Evolutionary conservation across 495 filamentous ascomycete genomes (phyloP).

Genomic region (Glarea lozoyensis): DNA sequence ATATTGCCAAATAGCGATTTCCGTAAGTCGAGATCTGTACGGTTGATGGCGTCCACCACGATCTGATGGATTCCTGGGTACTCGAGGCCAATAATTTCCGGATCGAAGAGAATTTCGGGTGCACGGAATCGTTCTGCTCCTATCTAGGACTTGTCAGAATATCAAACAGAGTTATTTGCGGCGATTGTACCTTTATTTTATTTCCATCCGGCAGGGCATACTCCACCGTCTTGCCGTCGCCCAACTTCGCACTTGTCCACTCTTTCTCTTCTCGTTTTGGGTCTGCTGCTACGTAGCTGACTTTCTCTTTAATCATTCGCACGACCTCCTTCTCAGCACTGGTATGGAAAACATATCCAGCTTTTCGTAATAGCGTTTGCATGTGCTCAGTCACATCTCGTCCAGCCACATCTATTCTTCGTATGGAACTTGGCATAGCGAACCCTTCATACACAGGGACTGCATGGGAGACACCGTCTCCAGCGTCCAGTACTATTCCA

Average conservation of each 20-base stretch:
- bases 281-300: conserved; percentile 84
- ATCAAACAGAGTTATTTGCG: neutral
- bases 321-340: conserved; percentile 98
- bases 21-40: conserved; percentile 94
- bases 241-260: conserved; percentile 61
- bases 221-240: conserved; percentile 64
- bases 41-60: conserved; percentile 89
- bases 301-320: conserved; percentile 90
- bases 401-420: conserved; percentile 94
- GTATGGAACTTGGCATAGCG: conserved; percentile 89
- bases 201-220: conserved; percentile 89
- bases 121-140: conserved; percentile 90
- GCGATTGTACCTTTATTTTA: conserved; percentile 61
- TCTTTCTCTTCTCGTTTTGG: conserved; percentile 95
- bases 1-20: conserved; percentile 94
- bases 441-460: conserved; percentile 98
- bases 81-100: conserved; percentile 92
- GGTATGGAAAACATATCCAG: conserved; percentile 90
- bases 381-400: conserved; percentile 95
- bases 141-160: conserved; percentile 42
- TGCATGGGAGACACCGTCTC: conserved; percentile 94
- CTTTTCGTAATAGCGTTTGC: conserved; percentile 84
- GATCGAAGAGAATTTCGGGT: conserved; percentile 96
- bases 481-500: conserved; percentile 89
- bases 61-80: conserved; percentile 97